A percentile compares a stretch with the other conserved stretches of the same genome.
phyloP scores from a whole-genome alignment of 345 rosid genomes.

The Lepidium didymum region DNA sequence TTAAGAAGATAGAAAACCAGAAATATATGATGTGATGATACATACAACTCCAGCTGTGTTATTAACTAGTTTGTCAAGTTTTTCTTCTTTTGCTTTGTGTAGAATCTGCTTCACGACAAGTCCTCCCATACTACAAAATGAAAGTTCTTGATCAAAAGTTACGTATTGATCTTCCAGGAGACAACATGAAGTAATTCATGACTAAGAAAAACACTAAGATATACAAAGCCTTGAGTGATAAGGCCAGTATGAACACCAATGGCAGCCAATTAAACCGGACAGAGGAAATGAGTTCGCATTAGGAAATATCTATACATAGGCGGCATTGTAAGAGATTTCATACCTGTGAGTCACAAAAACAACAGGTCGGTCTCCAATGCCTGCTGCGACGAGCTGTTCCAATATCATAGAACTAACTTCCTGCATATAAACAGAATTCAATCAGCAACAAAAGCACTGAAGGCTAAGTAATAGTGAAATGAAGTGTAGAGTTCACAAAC shows the following conservation, averaged over 20 bases:
- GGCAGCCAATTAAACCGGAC: neutral
- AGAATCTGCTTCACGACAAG: conserved; percentile 95
- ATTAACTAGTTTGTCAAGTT: conserved; percentile 61
- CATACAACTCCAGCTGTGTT: conserved; percentile 91
- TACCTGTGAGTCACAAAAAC: conserved; percentile 99
- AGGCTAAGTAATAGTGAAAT: neutral
- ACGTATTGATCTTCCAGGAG: neutral
- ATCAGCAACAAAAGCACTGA: neutral
- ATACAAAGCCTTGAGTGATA: neutral
- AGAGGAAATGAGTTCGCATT: neutral
- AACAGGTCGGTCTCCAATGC: conserved; percentile 92
- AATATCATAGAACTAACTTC: conserved; percentile 85
- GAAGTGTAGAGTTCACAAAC: neutral
- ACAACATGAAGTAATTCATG: neutral
- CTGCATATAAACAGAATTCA: conserved; percentile 35
- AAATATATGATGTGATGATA: conserved; percentile 7
- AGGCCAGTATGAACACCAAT: neutral
- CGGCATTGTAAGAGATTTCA: neutral
- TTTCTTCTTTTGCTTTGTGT: conserved; percentile 78
- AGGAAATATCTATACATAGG: neutral
- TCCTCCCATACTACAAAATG: conserved; percentile 88
- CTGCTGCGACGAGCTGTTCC: conserved; percentile 76
- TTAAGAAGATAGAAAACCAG: neutral
- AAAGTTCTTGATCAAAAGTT: conserved; percentile 7
- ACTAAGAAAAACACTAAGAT: neutral